Conservation (phyloP, 1,139 yeast genomes). For the Blastobotrys malaysiensis region DNA sequence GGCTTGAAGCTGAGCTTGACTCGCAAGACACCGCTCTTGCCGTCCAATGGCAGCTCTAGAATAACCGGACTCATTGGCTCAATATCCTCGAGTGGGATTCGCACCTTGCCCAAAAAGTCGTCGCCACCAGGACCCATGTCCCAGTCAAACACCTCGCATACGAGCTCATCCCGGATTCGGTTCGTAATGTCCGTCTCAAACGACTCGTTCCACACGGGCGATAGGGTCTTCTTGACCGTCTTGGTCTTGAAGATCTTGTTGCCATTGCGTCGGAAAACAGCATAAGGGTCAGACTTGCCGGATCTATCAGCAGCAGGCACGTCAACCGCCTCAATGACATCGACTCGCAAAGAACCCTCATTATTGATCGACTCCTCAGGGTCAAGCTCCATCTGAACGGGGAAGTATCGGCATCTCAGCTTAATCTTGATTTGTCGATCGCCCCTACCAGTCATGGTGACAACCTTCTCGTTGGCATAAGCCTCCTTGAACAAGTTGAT, state of each 20-base stretch:
- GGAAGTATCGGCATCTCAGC: slow-evolving; percentile 73
- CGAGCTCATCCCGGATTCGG: slow-evolving; percentile 55
- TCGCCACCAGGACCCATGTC: slow-evolving; percentile 84
- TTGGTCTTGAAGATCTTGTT: slow-evolving; percentile 66
- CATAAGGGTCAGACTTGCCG: slow-evolving; percentile 92
- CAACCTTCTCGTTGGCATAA: slow-evolving; percentile 51
- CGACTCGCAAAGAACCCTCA: slow-evolving; percentile 66
- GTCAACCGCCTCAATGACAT: slow-evolving; percentile 59
- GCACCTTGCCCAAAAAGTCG: slow-evolving; percentile 71
- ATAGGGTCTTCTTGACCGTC: slow-evolving; percentile 75
- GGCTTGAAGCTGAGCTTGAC: slow-evolving; percentile 64
- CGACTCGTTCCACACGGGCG: slow-evolving; percentile 81
- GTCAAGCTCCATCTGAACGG: slow-evolving; percentile 62
- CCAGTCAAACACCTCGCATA: slow-evolving; percentile 73
- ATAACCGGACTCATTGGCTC: slow-evolving; percentile 52
- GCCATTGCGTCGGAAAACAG: slow-evolving; percentile 60
- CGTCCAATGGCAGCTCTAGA: slow-evolving; percentile 47
- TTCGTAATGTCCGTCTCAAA: slow-evolving; percentile 49
- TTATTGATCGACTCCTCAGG: slow-evolving; percentile 70
- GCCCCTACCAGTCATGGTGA: slow-evolving; percentile 42
- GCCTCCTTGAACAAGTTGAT: slow-evolving; percentile 60
- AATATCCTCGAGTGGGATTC: slow-evolving; percentile 53
- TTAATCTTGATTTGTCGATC: slow-evolving; percentile 43
- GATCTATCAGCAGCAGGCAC: slow-evolving; percentile 79
- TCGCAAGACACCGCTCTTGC: slow-evolving; percentile 29